These are phyloP conservation scores for Fusarium lyarnte DNA, from an alignment of 2,329 filamentous ascomycete genomes.

Conservation along the genomic window DNA sequence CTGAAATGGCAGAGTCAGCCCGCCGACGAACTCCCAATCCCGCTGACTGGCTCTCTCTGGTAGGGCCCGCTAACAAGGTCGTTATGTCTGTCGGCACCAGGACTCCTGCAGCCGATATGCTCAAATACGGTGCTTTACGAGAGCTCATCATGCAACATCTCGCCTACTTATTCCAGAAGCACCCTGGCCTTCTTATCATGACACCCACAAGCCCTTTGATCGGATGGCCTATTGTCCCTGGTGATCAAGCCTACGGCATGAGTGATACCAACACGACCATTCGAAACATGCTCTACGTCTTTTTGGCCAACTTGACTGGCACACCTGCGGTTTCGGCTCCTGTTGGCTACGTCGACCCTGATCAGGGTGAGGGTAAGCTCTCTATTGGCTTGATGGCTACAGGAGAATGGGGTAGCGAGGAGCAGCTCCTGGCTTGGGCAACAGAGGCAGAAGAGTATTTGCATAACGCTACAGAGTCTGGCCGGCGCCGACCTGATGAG, in stretches of 20 bases:
- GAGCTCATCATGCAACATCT: constrained; percentile 82
- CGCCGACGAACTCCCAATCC: constrained; percentile 55
- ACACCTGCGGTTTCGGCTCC: constrained; percentile 80
- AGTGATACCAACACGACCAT: constrained; percentile 78
- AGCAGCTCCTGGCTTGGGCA: constrained; percentile 69
- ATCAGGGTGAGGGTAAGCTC: constrained; percentile 66
- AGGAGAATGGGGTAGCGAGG: constrained; percentile 74
- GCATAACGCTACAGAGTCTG: constrained; percentile 57
- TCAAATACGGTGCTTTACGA: constrained; percentile 78
- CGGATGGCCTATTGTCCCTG: constrained; percentile 73
- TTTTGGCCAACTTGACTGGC: constrained; percentile 84
- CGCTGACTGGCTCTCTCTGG: constrained; percentile 60
- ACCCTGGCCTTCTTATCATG: constrained; percentile 81
- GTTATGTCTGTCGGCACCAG: constrained; percentile 72
- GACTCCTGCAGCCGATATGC: constrained; percentile 74
- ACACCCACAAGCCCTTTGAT: constrained; percentile 80
- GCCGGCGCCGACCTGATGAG: constrained; percentile 60
- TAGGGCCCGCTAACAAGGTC: constrained; percentile 75
- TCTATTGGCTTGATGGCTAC: constrained; percentile 71
- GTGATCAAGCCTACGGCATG: constrained; percentile 74
- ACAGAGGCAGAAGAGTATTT: constrained; percentile 66
- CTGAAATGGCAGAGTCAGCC: constrained; percentile 68
- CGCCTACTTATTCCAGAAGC: constrained; percentile 71
- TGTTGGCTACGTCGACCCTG: constrained; percentile 73
- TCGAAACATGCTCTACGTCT: constrained; percentile 86